Base-by-base conservation (phyloP, 2,329 filamentous ascomycete species). In the Penicillium sclerotigenum region DNA sequence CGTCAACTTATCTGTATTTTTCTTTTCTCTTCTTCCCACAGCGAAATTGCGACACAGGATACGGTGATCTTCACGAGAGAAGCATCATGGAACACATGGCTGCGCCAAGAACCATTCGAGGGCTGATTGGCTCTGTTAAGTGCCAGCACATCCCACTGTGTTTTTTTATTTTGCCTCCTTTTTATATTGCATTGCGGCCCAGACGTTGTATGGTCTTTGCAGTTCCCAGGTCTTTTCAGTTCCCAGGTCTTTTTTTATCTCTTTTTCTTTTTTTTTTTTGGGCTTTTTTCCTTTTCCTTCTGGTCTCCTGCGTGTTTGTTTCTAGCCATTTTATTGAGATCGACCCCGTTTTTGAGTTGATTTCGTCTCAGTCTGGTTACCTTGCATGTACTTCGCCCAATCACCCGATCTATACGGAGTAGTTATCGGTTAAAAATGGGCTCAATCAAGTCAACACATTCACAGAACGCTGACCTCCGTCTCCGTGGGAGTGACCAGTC, bases 391-490 rank as follows among this genome's bases (percentile, higher is more conserved):
- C 26, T 28, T 22, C 26, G n/a, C 8, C 26, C 13, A 18, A 14
- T 7, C 22, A 18, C 13, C 16, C 3, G 11, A 45, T 37, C 38
- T 26, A 37, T 41, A 28, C 8, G 22, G 9, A 20, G 6, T 28
- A 14, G 8, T n/a, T 8, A 8, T 33, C 13, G 28, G 33, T 33
- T 3, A 5, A 24, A n/a, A 42, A 66, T 66, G 65, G 56, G 45
- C 37, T 60, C 59, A n/a, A 54, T 58, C 43, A 56, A 43, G 29
- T 55, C 58, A 7, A 50, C 54, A 24, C 37, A 51, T 22, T 56
- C 56, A 14, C 58, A 57, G 26, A 60, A 40, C 10, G 61, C 54
- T 9, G 47, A 43, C 20, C 42, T 24, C 13, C 47, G 24, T 37
- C 52, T 20, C 36, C 52, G 33, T 28, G 52, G 52, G 10, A 50